phyloP scores from a whole-genome alignment of 495 filamentous ascomycete species.

The Tuber melanosporum region DNA sequence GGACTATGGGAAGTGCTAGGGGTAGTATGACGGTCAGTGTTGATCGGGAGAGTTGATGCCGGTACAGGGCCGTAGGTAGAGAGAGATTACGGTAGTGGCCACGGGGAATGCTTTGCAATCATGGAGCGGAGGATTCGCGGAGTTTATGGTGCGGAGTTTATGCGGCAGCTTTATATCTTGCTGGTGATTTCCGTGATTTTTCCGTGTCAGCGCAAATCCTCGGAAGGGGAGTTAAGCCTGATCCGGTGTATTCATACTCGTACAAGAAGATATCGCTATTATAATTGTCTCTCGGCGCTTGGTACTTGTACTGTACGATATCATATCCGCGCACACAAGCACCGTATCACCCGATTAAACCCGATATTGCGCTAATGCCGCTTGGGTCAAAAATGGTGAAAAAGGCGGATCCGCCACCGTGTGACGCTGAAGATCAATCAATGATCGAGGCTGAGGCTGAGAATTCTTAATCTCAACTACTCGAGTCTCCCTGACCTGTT shows the following conservation, averaged over 20 bases:
- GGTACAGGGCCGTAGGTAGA: neutral
- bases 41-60: neutral
- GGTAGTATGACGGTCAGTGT: constrained; percentile 1
- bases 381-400: too few relatives aligned
- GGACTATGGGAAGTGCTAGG: constrained; percentile 11
- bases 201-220: neutral
- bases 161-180: neutral
- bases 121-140: neutral
- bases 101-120: neutral
- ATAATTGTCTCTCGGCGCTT: too few relatives aligned
- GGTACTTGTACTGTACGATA: too few relatives aligned
- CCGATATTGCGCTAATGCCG: too few relatives aligned
- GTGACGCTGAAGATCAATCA: too few relatives aligned
- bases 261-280: too few relatives aligned
- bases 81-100: neutral
- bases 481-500: too few relatives aligned
- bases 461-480: too few relatives aligned
- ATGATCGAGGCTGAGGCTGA: too few relatives aligned
- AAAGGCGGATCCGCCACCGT: too few relatives aligned
- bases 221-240: neutral
- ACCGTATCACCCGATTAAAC: too few relatives aligned
- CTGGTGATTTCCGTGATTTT: neutral
- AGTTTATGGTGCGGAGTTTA: neutral
- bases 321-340: too few relatives aligned
- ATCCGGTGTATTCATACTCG: neutral